Evolutionary conservation across 768 basidiomycete genomes (phyloP).

Genomic region (Kondoa subrosea): DNA sequence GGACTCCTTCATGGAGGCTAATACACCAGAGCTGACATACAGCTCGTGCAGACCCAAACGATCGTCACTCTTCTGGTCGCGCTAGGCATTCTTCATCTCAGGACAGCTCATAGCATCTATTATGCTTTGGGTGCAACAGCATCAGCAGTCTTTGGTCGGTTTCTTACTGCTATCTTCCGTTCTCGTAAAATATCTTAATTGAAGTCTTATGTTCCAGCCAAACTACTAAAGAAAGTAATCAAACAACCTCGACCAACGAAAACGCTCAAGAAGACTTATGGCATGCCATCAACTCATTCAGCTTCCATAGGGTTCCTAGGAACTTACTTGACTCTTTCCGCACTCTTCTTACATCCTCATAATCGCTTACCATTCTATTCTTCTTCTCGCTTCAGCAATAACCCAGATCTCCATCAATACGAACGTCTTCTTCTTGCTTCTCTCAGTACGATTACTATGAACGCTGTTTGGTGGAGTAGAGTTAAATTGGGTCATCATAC

Average conservation of each 20-base stretch:
- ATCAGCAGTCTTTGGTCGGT: slow-evolving; percentile 32
- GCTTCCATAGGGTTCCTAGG: slow-evolving; percentile 35
- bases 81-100: slow-evolving; percentile 30
- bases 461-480: slow-evolving; percentile 25
- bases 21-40: not conserved
- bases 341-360: slow-evolving; percentile 24
- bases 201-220: slow-evolving; percentile 28
- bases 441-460: slow-evolving; percentile 13
- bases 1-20: not conserved
- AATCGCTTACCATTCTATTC: slow-evolving; percentile 23
- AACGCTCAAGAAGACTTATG: slow-evolving; percentile 34
- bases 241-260: slow-evolving; percentile 31
- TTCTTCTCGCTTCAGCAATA: slow-evolving; percentile 12
- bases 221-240: slow-evolving; percentile 33
- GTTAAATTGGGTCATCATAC: slow-evolving; percentile 28
- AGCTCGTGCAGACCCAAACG: slow-evolving; percentile 14
- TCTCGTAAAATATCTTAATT: not conserved
- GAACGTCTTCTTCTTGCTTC: slow-evolving; percentile 15
- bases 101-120: slow-evolving; percentile 32
- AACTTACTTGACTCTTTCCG: slow-evolving; percentile 31
- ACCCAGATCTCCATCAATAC: slow-evolving; percentile 1
- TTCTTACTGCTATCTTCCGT: slow-evolving; percentile 11
- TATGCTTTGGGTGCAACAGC: slow-evolving; percentile 32
- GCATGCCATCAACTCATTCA: slow-evolving; percentile 38
- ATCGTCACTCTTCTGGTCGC: slow-evolving; percentile 27